phyloP scores from a whole-genome alignment of 352 stramenopile species.

The Phytophthora rubi region DNA sequence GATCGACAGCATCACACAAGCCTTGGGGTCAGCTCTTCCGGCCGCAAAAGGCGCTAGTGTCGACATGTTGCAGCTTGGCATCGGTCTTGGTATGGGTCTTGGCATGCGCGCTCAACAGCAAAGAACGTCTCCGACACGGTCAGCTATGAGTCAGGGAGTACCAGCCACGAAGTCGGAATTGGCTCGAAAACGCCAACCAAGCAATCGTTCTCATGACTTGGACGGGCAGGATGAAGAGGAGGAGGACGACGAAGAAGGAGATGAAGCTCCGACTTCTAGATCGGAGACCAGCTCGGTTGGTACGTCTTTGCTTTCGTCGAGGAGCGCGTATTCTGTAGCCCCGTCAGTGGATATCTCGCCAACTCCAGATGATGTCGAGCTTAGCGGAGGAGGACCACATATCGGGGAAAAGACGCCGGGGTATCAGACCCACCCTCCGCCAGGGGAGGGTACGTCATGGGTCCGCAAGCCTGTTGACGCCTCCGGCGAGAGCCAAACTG shows the following conservation, averaged over 20 bases:
- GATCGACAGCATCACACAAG: conserved; percentile 79
- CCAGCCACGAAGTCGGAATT: conserved; percentile 18
- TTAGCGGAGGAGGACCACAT: conserved; percentile 35
- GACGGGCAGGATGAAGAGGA: conserved; percentile 24
- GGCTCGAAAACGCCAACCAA: conserved; percentile 17
- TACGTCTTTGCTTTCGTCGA: conserved; percentile 34
- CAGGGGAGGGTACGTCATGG: conserved; percentile 68
- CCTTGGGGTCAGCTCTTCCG: conserved; percentile 61
- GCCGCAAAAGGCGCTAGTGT: conserved; percentile 28
- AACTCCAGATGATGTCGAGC: conserved; percentile 62
- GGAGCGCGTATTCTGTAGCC: conserved; percentile 45
- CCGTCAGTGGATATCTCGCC: conserved; percentile 57
- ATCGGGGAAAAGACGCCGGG: conserved; percentile 60
- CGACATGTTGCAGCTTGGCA: conserved; percentile 80
- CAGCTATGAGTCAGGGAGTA: conserved; percentile 9
- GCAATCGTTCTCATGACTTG: background rate
- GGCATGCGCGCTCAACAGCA: conserved; percentile 72
- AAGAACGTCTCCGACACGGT: conserved; percentile 27
- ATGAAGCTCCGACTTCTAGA: conserved; percentile 30
- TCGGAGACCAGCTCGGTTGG: conserved; percentile 42
- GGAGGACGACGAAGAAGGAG: conserved; percentile 32
- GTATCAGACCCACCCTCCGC: conserved; percentile 60
- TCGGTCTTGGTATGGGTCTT: conserved; percentile 91
- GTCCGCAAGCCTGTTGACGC: conserved; percentile 58
- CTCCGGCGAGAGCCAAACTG: conserved; percentile 64